phyloP scores from a whole-genome alignment of 78 protist genomes.

The Isochrysis galbana region DNA sequence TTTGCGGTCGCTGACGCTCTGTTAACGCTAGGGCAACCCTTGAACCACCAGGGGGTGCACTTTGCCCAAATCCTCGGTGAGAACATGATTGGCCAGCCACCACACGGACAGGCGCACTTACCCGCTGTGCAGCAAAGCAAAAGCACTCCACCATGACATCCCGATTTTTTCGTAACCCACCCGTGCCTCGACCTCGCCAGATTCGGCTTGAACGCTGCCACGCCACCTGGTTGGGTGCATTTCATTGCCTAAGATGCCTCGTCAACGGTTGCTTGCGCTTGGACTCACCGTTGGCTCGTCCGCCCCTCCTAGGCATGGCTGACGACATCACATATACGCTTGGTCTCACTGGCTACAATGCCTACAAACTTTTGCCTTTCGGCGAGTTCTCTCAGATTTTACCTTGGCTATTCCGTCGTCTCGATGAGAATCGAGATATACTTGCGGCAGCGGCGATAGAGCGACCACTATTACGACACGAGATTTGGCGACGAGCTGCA shows the following conservation, averaged over 20 bases:
- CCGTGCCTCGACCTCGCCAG: too few species aligned
- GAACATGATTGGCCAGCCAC: too few species aligned
- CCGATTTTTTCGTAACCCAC: too few species aligned
- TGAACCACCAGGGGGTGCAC: not conserved
- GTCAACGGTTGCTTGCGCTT: too few species aligned
- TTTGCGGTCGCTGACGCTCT: too few species aligned
- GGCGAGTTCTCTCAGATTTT: not conserved
- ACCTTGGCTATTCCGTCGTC: not conserved
- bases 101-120: too few species aligned
- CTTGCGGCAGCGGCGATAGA: not conserved
- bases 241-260: too few species aligned
- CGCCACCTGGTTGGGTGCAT: too few species aligned
- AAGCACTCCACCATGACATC: too few species aligned
- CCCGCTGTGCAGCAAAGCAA: too few species aligned
- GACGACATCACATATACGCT: not conserved
- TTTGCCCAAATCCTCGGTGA: not conserved
- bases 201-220: too few species aligned
- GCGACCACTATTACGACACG: not conserved
- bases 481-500: not conserved
- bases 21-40: not conserved
- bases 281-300: too few species aligned
- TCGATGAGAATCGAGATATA: not conserved
- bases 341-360: not conserved
- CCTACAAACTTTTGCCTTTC: not conserved
- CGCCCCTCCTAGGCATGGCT: not conserved